Base-by-base conservation (phyloP, 768 basidiomycete genomes). In the Baorangia bicolor region DNA sequence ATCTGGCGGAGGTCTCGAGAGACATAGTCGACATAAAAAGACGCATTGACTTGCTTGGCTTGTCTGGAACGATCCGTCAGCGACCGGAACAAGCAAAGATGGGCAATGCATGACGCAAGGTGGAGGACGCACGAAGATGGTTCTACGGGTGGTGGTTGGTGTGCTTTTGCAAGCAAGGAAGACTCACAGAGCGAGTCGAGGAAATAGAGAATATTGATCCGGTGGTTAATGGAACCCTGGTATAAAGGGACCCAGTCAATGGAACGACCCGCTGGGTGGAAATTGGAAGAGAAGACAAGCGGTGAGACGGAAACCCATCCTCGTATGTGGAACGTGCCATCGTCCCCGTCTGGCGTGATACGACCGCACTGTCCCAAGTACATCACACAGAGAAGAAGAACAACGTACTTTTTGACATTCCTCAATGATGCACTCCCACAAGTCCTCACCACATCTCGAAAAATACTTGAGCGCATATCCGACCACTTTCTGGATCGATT, bases 171-270 rank as follows among this genome's bases (percentile, higher is more conserved):
- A 33, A 88, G 76, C 4, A 90, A 77, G 31, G 84, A 91, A 0
- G 85, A 81, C 65, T 92, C 91, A 69, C 90, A 94, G 13, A 97
- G 79, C 0, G 89, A 86, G 71, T 96, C 94, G 40, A 98, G 82
- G 67, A 95, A 86, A 69, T 96, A 93, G 0, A 97, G 76, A 56
- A 96, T 87, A 71, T 97, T 97, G 63, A 98, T 95, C n/a, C 92
- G 79, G 30, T 88, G 84, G 70, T 97, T 95, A 20, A 96, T 84
- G 0, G 89, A 86, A 47, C 90, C 92, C 90, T 91, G 33, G 25
- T 13, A 35, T 34, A 25, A 8, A 34, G 31, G 6, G 11, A 2
- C 14, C 23, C 20, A 25, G 20, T 34, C 45, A 43, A 38, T 5
- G 34, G 43, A 34, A 28, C 8, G 30, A 9, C 11, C 20, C 14